A percentile compares a stretch with the other conserved stretches of the same genome.
Evolutionary conservation across 2,329 filamentous ascomycete species (phyloP).

Genomic region (Hypoxylon sp.): DNA sequence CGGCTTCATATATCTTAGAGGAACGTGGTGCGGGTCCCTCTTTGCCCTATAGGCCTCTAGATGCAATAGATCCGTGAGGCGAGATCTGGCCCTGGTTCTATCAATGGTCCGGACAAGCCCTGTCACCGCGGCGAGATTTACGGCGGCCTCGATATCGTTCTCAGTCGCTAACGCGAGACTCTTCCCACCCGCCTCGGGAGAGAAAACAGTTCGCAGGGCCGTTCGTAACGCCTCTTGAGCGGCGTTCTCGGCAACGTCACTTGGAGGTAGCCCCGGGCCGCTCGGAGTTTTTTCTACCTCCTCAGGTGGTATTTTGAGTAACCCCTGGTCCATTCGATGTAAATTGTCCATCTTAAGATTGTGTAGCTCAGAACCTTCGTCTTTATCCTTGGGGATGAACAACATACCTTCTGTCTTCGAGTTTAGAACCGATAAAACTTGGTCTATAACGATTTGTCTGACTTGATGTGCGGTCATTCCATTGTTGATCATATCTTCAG

Average conservation of each 20-base stretch:
- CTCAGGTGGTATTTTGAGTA: background rate
- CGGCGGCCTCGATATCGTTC: background rate
- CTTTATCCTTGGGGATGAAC: constrained; percentile 14
- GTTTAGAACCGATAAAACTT: constrained; percentile 18
- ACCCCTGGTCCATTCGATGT: background rate
- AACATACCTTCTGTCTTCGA: constrained; percentile 19
- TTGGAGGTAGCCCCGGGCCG: background rate
- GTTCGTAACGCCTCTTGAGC: background rate
- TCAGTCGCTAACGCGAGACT: background rate
- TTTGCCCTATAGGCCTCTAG: constrained; percentile 2
- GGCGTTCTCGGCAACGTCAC: background rate
- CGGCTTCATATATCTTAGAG: constrained; percentile 30
- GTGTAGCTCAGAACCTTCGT: constrained; percentile 4
- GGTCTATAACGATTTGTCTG: background rate
- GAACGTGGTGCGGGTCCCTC: constrained; percentile 16
- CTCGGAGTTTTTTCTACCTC: background rate
- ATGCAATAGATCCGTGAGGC: background rate
- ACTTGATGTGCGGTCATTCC: background rate
- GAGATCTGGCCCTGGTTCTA: background rate
- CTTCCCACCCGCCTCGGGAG: background rate
- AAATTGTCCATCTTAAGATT: background rate
- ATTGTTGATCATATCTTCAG: background rate
- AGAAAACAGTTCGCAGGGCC: background rate
- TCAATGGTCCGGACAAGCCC: background rate
- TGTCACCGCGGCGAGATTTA: background rate